Evolutionary conservation across 768 basidiomycete genomes (phyloP).

Genomic region (Leccinum uliginosum): DNA sequence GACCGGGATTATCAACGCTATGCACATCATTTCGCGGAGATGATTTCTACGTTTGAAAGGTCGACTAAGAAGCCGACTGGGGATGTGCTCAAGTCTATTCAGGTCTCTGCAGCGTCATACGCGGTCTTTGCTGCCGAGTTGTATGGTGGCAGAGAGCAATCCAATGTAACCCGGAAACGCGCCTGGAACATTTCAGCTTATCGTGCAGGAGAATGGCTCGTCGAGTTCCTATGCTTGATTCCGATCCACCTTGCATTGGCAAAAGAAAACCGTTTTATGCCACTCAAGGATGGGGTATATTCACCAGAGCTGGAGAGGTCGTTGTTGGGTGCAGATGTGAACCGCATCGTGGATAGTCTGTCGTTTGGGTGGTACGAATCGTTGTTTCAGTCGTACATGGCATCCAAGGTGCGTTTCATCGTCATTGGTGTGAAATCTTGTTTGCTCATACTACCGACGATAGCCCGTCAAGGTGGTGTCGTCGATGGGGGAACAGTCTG

Average conservation of each 20-base stretch:
- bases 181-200: conserved; percentile 36
- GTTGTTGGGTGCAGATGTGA: conserved; percentile 56
- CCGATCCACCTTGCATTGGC: conserved; percentile 62
- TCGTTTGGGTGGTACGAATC: conserved; percentile 66
- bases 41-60: conserved; percentile 45
- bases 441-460: not conserved
- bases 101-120: conserved; percentile 31
- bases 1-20: conserved; percentile 34
- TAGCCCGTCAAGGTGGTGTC: conserved; percentile 63
- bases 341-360: conserved; percentile 50
- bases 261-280: conserved; percentile 56
- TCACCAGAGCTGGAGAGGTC: conserved; percentile 48
- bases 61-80: conserved; percentile 50
- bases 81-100: conserved; percentile 37
- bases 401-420: conserved; percentile 38
- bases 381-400: conserved; percentile 59
- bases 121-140: conserved; percentile 22
- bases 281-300: conserved; percentile 53
- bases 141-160: not conserved
- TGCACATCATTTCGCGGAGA: conserved; percentile 39
- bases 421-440: rapidly evolving
- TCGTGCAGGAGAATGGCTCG: conserved; percentile 57
- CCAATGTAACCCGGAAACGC: not conserved
- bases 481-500: conserved; percentile 67
- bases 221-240: conserved; percentile 56